phyloP scores from a whole-genome alignment of 1,284 basidiomycete genomes.

The Trichosporon faecale region DNA sequence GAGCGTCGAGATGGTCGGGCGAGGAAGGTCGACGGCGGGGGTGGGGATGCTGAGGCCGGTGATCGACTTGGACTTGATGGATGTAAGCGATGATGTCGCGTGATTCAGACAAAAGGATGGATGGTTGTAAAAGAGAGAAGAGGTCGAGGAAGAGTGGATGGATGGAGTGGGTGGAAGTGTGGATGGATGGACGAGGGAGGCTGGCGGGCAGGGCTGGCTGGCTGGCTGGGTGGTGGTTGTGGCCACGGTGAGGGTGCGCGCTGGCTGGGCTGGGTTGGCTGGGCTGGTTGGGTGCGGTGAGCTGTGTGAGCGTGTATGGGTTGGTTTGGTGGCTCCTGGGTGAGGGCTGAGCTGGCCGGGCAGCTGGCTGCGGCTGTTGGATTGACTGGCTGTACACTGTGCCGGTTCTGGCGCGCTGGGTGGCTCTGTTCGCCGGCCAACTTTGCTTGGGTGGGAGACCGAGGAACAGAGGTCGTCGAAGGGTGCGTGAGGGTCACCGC shows the following conservation, averaged over 20 bases:
- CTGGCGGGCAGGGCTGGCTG: constrained; percentile 10
- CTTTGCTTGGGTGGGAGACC: neutral
- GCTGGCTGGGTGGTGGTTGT: neutral
- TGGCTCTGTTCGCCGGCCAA: neutral
- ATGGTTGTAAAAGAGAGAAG: constrained; percentile 4
- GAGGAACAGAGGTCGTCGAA: neutral
- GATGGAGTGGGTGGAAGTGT: neutral
- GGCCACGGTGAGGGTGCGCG: neutral
- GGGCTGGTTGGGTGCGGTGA: neutral
- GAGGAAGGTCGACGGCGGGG: neutral
- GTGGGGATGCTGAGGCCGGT: neutral
- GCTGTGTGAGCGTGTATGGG: neutral
- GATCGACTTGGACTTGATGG: neutral
- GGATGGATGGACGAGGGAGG: constrained; percentile 4
- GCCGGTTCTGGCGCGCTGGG: neutral
- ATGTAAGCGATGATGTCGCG: constrained; percentile 4
- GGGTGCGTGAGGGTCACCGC: neutral
- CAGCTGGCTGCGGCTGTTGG: too few species aligned
- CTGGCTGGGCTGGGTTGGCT: neutral
- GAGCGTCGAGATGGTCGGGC: neutral
- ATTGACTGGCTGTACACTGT: too few species aligned
- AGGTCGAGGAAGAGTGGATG: constrained; percentile 8
- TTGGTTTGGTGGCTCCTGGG: neutral
- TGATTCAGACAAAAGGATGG: constrained; percentile 3
- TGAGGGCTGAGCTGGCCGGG: too few species aligned